These are phyloP conservation scores for Lotus japonicus DNA, from an alignment of 306 rosid genomes.

Conservation along the genomic window DNA sequence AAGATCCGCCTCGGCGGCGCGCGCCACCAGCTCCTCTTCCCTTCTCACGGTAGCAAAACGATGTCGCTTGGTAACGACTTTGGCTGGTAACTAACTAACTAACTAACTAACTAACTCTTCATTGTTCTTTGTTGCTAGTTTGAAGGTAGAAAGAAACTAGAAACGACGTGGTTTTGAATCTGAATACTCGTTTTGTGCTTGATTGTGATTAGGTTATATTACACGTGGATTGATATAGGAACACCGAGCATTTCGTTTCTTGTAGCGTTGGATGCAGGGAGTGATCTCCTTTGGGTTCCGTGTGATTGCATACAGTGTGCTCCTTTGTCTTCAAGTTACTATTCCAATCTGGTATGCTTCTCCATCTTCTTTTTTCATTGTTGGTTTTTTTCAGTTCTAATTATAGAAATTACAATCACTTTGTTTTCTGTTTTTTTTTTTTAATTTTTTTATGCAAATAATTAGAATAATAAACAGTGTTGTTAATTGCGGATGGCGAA, in stretches of 20 bases:
- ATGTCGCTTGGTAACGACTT: conserved; percentile 78
- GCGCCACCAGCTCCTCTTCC: conserved; percentile 57
- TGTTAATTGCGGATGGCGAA: too few relatives aligned
- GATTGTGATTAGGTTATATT: conserved; percentile 62
- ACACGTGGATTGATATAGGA: conserved; percentile 89
- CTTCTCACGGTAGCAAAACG: conserved; percentile 69
- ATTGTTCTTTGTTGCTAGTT: too few relatives aligned
- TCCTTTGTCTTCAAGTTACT: conserved; percentile 65
- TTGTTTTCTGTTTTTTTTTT: too few relatives aligned
- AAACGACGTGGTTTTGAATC: background rate
- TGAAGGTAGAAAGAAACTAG: background rate
- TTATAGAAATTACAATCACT: too few relatives aligned
- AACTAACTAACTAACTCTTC: too few relatives aligned
- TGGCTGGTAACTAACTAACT: conserved; percentile 48
- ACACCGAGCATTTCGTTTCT: conserved; percentile 87
- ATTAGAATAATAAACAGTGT: too few relatives aligned
- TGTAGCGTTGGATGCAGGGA: conserved; percentile 91
- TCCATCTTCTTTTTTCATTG: too few relatives aligned
- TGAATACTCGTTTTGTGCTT: background rate
- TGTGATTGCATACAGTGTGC: conserved; percentile 92
- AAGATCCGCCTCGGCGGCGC: conserved; percentile 49
- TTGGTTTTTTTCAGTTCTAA: too few relatives aligned
- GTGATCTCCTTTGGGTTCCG: conserved; percentile 94
- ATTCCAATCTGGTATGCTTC: conserved; percentile 51
- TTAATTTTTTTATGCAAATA: too few relatives aligned